phyloP scores from a whole-genome alignment of 805 yeast species.

The Ogataea methanolica region DNA sequence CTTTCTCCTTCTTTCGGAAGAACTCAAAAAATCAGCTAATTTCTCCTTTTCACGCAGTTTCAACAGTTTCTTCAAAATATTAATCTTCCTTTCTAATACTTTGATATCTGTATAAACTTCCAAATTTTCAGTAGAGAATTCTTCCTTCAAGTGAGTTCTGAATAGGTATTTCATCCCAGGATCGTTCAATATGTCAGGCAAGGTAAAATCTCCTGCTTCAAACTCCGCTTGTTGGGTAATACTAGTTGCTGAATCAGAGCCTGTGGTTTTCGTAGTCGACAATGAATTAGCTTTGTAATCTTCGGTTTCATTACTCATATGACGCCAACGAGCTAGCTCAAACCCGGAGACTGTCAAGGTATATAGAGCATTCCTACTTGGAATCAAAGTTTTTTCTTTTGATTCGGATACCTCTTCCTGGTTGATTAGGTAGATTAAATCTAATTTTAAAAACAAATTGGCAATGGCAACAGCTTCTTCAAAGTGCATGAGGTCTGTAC shows the following conservation, averaged over 20 bases:
- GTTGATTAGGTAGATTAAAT: constrained; percentile 38
- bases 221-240: background rate
- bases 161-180: constrained; percentile 74
- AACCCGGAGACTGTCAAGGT: constrained; percentile 18
- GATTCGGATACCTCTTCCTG: constrained; percentile 16
- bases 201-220: constrained; percentile 4
- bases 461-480: constrained; percentile 53
- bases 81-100: constrained; percentile 45
- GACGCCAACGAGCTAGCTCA: constrained; percentile 21
- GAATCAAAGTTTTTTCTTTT: constrained; percentile 4
- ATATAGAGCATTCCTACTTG: constrained; percentile 19
- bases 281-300: no score
- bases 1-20: constrained; percentile 20
- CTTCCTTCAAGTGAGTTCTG: constrained; percentile 57
- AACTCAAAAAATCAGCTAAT: constrained; percentile 7
- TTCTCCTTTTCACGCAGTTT: constrained; percentile 25
- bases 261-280: no score
- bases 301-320: background rate
- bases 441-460: constrained; percentile 41
- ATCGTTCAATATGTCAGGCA: constrained; percentile 52
- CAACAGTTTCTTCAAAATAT: constrained; percentile 37
- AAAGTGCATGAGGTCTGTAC: constrained; percentile 62
- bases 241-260: background rate
- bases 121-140: constrained; percentile 71
- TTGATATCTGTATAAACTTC: constrained; percentile 61